Conservation (phyloP, 2,329 filamentous ascomycete species). For the Phaeosphaeria sp. region DNA sequence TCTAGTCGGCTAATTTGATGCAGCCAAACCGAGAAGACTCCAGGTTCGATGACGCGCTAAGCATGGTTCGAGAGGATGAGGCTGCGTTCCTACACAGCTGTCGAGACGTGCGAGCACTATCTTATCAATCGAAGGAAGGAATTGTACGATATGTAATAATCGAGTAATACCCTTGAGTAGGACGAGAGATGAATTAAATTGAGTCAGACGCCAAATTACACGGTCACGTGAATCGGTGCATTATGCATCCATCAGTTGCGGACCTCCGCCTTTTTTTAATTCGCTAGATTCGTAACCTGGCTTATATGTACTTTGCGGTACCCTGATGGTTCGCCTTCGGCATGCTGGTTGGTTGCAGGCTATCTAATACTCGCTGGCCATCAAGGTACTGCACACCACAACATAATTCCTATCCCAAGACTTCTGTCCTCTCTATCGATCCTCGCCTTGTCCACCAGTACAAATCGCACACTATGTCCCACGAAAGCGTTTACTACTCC, state of each 20-base stretch:
- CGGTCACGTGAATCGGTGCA: too few relatives aligned
- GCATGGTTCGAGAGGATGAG: background rate
- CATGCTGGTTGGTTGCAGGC: background rate
- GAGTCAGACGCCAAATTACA: too few relatives aligned
- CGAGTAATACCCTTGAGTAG: too few relatives aligned
- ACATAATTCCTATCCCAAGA: background rate
- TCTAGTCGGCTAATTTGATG: background rate
- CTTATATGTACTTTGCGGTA: background rate
- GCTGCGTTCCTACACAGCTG: background rate
- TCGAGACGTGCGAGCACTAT: too few relatives aligned
- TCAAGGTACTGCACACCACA: slow-evolving; percentile 14
- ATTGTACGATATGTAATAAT: too few relatives aligned
- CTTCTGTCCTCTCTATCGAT: background rate
- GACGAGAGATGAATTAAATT: too few relatives aligned
- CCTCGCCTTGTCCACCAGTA: too few relatives aligned
- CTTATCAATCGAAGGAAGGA: too few relatives aligned
- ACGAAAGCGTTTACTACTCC: slow-evolving; percentile 82
- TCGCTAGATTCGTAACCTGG: background rate
- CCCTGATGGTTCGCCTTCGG: slow-evolving; percentile 1
- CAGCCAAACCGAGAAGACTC: too few relatives aligned
- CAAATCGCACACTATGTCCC: slow-evolving; percentile 24
- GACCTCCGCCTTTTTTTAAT: too few relatives aligned
- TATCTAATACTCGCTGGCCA: slow-evolving; percentile 1
- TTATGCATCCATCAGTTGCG: too few relatives aligned
- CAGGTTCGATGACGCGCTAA: too few relatives aligned